Evolutionary conservation across 2,329 filamentous ascomycete genomes (phyloP).

Genomic region (Fusarium incarnatum): DNA sequence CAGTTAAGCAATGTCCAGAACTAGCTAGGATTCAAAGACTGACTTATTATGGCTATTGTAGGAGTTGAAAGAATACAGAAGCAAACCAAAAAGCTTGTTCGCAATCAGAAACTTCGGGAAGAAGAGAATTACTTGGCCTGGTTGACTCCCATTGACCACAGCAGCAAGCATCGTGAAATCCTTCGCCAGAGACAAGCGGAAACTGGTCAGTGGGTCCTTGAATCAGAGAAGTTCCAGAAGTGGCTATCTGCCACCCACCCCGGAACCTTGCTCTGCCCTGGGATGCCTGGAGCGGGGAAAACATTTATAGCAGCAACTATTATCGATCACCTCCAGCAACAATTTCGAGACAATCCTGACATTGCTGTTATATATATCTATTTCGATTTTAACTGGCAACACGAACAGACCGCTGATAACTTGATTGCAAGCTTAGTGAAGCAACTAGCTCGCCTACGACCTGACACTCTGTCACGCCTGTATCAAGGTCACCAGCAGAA

Average conservation of each 20-base stretch:
- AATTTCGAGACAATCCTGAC: rapidly evolving
- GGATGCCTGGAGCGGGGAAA: slow-evolving; percentile 10
- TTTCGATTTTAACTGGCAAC: background rate
- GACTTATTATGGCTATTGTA: rapidly evolving
- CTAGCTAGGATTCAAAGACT: background rate
- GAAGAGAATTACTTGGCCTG: background rate
- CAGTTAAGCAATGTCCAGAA: rapidly evolving
- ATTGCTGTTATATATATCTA: slow-evolving; percentile 4
- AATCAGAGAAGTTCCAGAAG: background rate
- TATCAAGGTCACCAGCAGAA: background rate
- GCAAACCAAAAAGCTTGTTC: background rate
- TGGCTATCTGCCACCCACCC: background rate
- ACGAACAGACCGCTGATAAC: background rate
- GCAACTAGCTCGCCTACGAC: background rate
- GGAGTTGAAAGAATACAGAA: background rate
- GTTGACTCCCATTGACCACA: background rate
- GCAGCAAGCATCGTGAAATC: background rate
- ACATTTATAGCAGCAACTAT: slow-evolving; percentile 4
- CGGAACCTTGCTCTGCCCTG: background rate
- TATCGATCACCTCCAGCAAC: background rate
- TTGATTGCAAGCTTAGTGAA: background rate
- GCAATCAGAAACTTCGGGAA: rapidly evolving
- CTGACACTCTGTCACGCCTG: background rate
- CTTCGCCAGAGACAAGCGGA: background rate
- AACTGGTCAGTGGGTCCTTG: background rate